A percentile compares a stretch with the other conserved stretches of the same genome.
phyloP scores from a whole-genome alignment of 108 stramenopile species.

The Nannochloropsis gaditana region DNA sequence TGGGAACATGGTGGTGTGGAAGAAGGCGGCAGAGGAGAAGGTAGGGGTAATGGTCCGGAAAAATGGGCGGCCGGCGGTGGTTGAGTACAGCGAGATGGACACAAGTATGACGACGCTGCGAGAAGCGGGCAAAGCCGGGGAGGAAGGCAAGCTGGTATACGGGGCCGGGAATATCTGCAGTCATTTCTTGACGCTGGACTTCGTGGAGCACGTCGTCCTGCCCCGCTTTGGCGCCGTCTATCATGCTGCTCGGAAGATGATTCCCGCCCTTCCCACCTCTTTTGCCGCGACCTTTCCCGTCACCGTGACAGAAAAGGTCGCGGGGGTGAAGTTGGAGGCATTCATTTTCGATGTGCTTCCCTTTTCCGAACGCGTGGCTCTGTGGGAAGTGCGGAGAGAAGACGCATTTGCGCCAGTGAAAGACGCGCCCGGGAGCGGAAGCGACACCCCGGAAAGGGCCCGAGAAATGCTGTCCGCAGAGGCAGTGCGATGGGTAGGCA shows the following conservation, averaged over 20 bases:
- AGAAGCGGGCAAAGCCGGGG: constrained; percentile 24
- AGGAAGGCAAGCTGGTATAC: constrained; percentile 61
- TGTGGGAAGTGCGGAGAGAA: constrained; percentile 74
- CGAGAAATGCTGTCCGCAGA: constrained; percentile 42
- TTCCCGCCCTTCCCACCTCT: constrained; percentile 53
- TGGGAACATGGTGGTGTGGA: constrained; percentile 91
- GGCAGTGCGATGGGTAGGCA: constrained; percentile 44
- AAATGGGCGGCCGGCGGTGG: constrained; percentile 49
- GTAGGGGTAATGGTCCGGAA: constrained; percentile 78
- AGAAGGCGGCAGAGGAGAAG: constrained; percentile 74
- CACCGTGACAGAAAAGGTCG: constrained; percentile 56
- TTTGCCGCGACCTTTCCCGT: constrained; percentile 59
- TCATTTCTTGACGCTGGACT: constrained; percentile 87
- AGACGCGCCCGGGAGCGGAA: constrained; percentile 61
- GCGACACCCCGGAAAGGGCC: constrained; percentile 59
- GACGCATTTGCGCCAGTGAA: constrained; percentile 98
- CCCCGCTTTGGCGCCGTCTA: constrained; percentile 73
- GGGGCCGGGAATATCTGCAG: constrained; percentile 98
- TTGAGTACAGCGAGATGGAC: constrained; percentile 44
- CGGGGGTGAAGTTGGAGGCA: constrained; percentile 95
- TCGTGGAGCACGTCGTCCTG: constrained; percentile 64
- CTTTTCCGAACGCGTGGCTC: constrained; percentile 70
- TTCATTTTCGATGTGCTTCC: constrained; percentile 99
- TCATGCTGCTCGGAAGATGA: constrained; percentile 94
- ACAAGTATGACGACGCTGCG: not conserved